Evolutionary conservation across 2,329 filamentous ascomycete genomes (phyloP).

Genomic region (Colletotrichum sp.): DNA sequence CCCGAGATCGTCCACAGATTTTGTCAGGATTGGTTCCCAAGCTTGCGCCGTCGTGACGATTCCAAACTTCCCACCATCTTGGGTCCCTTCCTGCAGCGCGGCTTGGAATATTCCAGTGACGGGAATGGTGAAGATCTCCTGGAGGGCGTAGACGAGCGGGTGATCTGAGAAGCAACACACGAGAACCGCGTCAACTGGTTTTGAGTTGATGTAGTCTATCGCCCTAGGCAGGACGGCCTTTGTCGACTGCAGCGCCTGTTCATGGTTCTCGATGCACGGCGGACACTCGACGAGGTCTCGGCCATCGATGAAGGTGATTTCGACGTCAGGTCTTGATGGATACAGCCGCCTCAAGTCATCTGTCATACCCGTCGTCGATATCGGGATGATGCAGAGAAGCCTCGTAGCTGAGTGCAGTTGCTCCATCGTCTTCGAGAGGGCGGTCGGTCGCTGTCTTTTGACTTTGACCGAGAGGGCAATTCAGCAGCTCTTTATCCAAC

Average conservation of each 20-base stretch:
- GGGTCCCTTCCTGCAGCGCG: not conserved
- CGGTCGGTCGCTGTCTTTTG: not conserved
- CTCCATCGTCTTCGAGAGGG: not conserved
- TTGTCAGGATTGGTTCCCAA: not conserved
- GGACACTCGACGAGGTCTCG: not conserved
- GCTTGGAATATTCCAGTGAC: conserved; percentile 5
- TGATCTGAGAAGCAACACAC: conserved; percentile 19
- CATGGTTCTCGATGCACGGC: conserved; percentile 5
- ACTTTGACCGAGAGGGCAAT: not conserved
- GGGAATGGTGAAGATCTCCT: not conserved
- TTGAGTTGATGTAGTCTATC: not conserved
- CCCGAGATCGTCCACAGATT: not conserved
- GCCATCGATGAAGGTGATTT: conserved; percentile 3
- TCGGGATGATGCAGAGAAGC: conserved; percentile 12
- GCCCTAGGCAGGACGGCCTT: not conserved
- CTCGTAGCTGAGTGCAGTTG: not conserved
- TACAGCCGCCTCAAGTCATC: not conserved
- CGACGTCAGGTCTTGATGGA: not conserved
- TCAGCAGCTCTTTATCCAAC: not conserved
- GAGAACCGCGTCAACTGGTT: not conserved
- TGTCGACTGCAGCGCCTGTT: not conserved
- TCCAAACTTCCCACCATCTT: not conserved
- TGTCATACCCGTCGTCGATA: conserved; percentile 15
- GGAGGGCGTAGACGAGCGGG: not conserved
- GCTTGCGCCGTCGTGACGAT: conserved; percentile 3